Evolutionary conservation across 2,329 filamentous ascomycete genomes (phyloP).

Genomic region (Phialemonium atrogriseum): DNA sequence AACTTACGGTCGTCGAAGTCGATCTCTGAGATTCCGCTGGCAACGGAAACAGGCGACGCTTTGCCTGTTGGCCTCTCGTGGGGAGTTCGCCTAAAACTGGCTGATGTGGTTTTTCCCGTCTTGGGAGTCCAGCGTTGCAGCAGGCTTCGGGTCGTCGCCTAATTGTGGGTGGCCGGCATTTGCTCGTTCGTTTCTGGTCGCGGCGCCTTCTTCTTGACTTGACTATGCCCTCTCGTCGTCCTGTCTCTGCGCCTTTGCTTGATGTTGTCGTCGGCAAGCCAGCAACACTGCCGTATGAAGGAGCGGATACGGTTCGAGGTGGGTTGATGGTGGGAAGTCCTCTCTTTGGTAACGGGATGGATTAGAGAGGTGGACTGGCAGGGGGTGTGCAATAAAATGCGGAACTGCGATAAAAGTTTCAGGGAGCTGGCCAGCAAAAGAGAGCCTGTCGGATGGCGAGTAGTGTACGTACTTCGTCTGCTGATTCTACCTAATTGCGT

Average conservation of each 20-base stretch:
- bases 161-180: constrained; percentile 12
- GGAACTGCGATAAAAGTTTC: no score
- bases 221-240: neutral
- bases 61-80: neutral
- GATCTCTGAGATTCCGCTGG: no score
- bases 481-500: no score
- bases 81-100: constrained; percentile 6
- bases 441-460: no score
- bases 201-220: constrained; percentile 1
- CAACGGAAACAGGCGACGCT: no score
- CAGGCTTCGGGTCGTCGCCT: constrained; percentile 8
- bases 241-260: neutral
- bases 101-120: constrained; percentile 5
- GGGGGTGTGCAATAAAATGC: constrained; percentile 5
- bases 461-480: no score
- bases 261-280: constrained; percentile 8
- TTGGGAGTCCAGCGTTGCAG: constrained; percentile 1
- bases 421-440: no score
- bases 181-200: neutral
- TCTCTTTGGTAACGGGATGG: constrained; percentile 7
- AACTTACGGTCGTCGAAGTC: no score
- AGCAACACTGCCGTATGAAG: constrained; percentile 7
- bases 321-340: constrained; percentile 7
- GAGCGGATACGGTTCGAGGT: constrained; percentile 9
- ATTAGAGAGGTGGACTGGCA: constrained; percentile 6